Percentiles rank a stretch among this genome's conserved stretches.
phyloP scores from a whole-genome alignment of 345 rosid species.

The Pugionium dolabratum region DNA sequence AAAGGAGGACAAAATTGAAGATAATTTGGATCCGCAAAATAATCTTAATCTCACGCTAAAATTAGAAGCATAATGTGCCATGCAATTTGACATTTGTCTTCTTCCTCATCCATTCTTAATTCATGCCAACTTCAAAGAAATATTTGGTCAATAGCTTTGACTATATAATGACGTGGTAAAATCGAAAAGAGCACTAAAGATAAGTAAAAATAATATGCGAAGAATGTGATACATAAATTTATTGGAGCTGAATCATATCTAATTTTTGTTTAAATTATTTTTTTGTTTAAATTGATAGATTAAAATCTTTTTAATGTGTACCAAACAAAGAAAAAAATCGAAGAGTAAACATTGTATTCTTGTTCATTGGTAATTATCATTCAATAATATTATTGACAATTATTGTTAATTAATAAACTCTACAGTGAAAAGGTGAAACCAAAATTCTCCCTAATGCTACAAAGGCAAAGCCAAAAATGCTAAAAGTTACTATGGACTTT shows the following conservation, averaged over 20 bases:
- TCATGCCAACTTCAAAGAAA: no score
- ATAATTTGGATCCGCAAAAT: slow-evolving; percentile 18
- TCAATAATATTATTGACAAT: no score
- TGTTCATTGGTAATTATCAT: no score
- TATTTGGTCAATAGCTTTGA: neutral
- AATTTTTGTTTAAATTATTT: no score
- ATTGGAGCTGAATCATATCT: no score
- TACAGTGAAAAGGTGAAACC: neutral
- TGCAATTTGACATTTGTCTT: slow-evolving; percentile 6
- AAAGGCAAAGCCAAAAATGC: neutral
- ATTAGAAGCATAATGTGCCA: slow-evolving; percentile 22
- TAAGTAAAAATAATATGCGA: neutral
- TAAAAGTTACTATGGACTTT: neutral
- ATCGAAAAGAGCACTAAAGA: neutral
- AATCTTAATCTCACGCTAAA: slow-evolving; percentile 30
- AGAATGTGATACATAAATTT: neutral
- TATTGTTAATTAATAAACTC: no score
- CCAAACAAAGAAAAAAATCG: no score
- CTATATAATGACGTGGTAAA: neutral
- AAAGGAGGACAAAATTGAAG: slow-evolving; percentile 7
- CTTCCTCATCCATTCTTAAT: neutral
- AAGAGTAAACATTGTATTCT: no score
- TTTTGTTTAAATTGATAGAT: no score
- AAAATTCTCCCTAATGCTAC: neutral
- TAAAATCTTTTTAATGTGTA: no score